Evolutionary conservation across 2,329 filamentous ascomycete genomes (phyloP), one percentile per base, ranked within the genome.

Genomic region (Trichoderma brevicompactum): DNA sequence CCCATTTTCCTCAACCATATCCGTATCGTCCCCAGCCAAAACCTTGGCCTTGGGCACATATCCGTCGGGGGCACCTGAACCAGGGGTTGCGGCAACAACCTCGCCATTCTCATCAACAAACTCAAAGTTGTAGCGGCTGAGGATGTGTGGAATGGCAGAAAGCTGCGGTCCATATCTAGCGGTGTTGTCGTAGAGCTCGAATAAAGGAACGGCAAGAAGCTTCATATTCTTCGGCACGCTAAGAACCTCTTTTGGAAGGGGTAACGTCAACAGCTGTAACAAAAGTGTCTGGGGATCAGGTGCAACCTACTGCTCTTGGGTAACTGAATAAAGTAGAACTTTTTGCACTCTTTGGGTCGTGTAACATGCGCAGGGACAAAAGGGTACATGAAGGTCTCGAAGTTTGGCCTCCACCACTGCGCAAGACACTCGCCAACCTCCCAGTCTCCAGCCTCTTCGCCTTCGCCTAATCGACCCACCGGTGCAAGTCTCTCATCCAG

Each of bases 141-240:
- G 86, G 5, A 98, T 85, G 76, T 99, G 95, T 0, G 95, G 95
- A 65, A 99, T 98, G 1, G 95, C 95, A 1, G 94, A 96, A 15
- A 99, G 87, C 76, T 99, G 95, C 5, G 95, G 95, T 0, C 95
- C 95, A 76, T 99, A 99, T 66, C 95, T 85, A 12, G 90, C 91
- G 0, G 92, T 97, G 79, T 99, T 99, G 74, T 99, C 95, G 82
- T 99, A 99, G 44, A 99, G 87, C 80, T 99, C 95, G 79, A 98
- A 98, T 0, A 99, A 84, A 0, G 95, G 95, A 1, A 99, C 95
- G 1, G 95, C 95, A 46, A 99, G 89, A 28, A 99, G 88, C 78
- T 99, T 99, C 95, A 99, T 98, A 80, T 99, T 99, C 82, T 99
- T 99, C 0, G 95, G 95, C 8, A 99, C 95, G 73, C 92, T 96